phyloP scores from a whole-genome alignment of 768 basidiomycete species.

The Sporobolomyces pararoseus region DNA sequence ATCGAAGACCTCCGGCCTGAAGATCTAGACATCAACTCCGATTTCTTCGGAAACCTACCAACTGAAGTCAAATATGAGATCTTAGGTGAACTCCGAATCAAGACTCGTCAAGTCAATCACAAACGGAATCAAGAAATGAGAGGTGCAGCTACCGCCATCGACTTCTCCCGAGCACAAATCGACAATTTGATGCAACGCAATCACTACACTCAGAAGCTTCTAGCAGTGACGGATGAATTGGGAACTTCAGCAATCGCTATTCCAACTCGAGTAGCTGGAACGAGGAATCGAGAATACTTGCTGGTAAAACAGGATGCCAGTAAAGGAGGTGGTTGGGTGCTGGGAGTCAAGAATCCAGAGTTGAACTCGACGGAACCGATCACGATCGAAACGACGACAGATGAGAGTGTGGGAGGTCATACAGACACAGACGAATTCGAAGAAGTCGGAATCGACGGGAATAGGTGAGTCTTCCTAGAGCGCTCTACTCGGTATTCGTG shows the following conservation, averaged over 20 bases:
- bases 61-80: conserved; percentile 98
- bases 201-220: conserved; percentile 81
- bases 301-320: conserved; percentile 83
- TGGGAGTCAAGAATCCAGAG: conserved; percentile 67
- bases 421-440: conserved; percentile 53
- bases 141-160: conserved; percentile 73
- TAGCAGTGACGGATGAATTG: conserved; percentile 86
- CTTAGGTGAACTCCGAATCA: conserved; percentile 87
- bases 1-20: conserved; percentile 95
- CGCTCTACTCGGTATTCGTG: neutral
- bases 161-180: conserved; percentile 96
- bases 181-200: conserved; percentile 83
- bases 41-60: conserved; percentile 84
- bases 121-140: conserved; percentile 89
- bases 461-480: neutral
- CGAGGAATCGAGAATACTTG: conserved; percentile 91
- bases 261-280: conserved; percentile 88
- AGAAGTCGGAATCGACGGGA: conserved; percentile 28
- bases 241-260: conserved; percentile 64
- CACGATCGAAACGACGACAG: conserved; percentile 60
- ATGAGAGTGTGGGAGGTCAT: conserved; percentile 48
- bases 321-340: conserved; percentile 80
- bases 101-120: conserved; percentile 90
- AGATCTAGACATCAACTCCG: conserved; percentile 85
- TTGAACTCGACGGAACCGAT: conserved; percentile 65